Conservation (phyloP, 139 green algal species). For the Volvox africanus region DNA sequence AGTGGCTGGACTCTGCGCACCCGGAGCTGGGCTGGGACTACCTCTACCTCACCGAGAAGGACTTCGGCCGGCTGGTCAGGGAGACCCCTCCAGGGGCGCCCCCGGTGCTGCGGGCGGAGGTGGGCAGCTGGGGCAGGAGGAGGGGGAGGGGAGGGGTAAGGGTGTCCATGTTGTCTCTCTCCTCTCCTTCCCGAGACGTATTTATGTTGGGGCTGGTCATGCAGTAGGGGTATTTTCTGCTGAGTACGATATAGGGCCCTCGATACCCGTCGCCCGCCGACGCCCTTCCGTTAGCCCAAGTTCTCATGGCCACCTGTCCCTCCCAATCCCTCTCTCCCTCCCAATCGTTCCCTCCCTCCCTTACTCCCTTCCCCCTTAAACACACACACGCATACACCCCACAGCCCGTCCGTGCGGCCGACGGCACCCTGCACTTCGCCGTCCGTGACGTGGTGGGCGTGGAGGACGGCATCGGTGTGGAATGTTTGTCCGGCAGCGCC, state of each 20-base stretch:
- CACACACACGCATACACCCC: too few species aligned
- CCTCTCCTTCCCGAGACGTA: too few species aligned
- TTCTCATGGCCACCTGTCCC: background rate
- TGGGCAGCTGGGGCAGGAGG: background rate
- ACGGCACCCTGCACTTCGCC: conserved; percentile 62
- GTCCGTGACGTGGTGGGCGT: conserved; percentile 92
- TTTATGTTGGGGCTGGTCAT: too few species aligned
- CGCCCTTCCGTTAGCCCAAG: too few species aligned
- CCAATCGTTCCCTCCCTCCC: background rate
- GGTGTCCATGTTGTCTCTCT: background rate
- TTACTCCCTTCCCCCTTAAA: background rate
- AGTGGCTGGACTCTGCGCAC: conserved; percentile 80
- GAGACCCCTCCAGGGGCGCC: background rate
- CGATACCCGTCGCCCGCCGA: too few species aligned
- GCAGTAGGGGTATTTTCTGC: too few species aligned
- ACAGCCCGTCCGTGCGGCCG: conserved; percentile 10
- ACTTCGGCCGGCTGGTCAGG: conserved; percentile 77
- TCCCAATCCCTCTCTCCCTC: background rate
- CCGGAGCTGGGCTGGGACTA: conserved; percentile 91
- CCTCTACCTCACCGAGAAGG: conserved; percentile 91
- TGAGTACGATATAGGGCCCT: too few species aligned
- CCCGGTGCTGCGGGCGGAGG: conserved; percentile 33
- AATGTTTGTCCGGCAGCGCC: conserved; percentile 96
- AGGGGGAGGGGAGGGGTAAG: background rate
- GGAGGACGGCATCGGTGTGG: conserved; percentile 97